phyloP scores from a whole-genome alignment of 495 filamentous ascomycete species.

The Tuber umbilicatum region DNA sequence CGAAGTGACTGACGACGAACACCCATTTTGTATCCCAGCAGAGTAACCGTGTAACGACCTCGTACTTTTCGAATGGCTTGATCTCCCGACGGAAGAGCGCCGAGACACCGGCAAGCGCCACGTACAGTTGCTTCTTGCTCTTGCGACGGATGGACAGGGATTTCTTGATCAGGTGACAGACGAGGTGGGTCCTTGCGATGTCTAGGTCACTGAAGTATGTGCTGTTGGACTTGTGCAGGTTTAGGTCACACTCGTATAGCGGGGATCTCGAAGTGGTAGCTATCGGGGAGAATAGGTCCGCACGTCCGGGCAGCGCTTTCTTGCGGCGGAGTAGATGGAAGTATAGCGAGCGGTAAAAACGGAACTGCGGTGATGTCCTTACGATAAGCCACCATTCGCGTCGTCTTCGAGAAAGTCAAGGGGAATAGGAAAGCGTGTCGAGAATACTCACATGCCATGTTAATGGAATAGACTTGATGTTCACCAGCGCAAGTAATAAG shows the following conservation, averaged over 20 bases:
- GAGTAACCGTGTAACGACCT: conserved; percentile 65
- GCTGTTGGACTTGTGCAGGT: conserved; percentile 75
- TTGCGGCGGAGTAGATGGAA: conserved; percentile 55
- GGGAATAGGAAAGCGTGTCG: not conserved
- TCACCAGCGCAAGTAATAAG: conserved; percentile 51
- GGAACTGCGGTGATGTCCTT: conserved; percentile 46
- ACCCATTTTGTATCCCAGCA: conserved; percentile 81
- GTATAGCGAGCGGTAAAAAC: conserved; percentile 57
- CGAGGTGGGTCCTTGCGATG: conserved; percentile 59
- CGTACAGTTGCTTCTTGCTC: conserved; percentile 46
- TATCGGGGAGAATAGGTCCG: conserved; percentile 58
- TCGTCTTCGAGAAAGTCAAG: not conserved
- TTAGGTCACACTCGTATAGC: conserved; percentile 69
- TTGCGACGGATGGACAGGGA: conserved; percentile 24
- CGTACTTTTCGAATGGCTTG: conserved; percentile 59
- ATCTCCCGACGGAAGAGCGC: conserved; percentile 67
- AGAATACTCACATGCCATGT: conserved; percentile 61
- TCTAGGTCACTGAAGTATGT: conserved; percentile 82
- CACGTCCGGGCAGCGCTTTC: conserved; percentile 36
- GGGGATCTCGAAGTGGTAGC: conserved; percentile 55
- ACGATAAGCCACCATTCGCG: conserved; percentile 10
- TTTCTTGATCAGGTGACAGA: conserved; percentile 49
- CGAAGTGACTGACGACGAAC: conserved; percentile 66
- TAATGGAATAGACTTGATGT: conserved; percentile 68
- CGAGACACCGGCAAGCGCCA: conserved; percentile 62